Percentiles rank a stretch among this genome's conserved stretches.
These are phyloP conservation scores for Neobulgaria alba DNA, from an alignment of 2,329 filamentous ascomycete genomes.

Conservation along the genomic window DNA sequence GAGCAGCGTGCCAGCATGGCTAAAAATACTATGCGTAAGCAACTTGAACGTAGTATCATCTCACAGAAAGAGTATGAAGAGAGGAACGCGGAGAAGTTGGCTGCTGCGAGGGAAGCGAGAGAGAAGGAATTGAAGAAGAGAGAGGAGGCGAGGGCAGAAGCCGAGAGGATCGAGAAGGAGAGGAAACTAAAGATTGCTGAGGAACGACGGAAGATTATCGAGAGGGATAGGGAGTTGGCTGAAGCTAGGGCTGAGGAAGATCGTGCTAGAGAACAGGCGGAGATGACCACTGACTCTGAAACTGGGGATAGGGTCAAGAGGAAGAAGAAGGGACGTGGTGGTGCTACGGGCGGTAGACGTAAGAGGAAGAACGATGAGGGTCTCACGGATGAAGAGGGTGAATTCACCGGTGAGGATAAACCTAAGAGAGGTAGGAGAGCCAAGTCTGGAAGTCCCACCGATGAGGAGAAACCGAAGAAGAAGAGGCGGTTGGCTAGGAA, in stretches of 20 bases:
- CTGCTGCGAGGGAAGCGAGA: slow-evolving; percentile 68
- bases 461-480: slow-evolving; percentile 31
- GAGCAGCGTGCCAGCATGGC: slow-evolving; percentile 98
- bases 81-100: slow-evolving; percentile 81
- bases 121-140: slow-evolving; percentile 71
- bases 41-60: slow-evolving; percentile 77
- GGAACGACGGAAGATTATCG: slow-evolving; percentile 73
- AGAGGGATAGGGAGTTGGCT: slow-evolving; percentile 64
- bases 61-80: slow-evolving; percentile 87
- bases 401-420: slow-evolving; percentile 19
- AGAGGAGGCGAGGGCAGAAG: slow-evolving; percentile 65
- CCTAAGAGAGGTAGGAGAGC: slow-evolving; percentile 13
- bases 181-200: slow-evolving; percentile 74
- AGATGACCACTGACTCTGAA: slow-evolving; percentile 73
- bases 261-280: slow-evolving; percentile 57
- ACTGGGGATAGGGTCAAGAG: slow-evolving; percentile 74
- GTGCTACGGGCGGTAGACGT: slow-evolving; percentile 34
- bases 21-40: slow-evolving; percentile 85
- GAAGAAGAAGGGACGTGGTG: slow-evolving; percentile 59
- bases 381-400: slow-evolving; percentile 27
- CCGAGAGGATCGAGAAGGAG: slow-evolving; percentile 61
- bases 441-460: slow-evolving; percentile 23
- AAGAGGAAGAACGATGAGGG: slow-evolving; percentile 32
- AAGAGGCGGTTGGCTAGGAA: slow-evolving; percentile 29
- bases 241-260: slow-evolving; percentile 66